Percentiles rank a stretch among this genome's conserved stretches.
Conservation (phyloP, 805 yeast genomes). For the Kodamaea nitidulidarum region DNA sequence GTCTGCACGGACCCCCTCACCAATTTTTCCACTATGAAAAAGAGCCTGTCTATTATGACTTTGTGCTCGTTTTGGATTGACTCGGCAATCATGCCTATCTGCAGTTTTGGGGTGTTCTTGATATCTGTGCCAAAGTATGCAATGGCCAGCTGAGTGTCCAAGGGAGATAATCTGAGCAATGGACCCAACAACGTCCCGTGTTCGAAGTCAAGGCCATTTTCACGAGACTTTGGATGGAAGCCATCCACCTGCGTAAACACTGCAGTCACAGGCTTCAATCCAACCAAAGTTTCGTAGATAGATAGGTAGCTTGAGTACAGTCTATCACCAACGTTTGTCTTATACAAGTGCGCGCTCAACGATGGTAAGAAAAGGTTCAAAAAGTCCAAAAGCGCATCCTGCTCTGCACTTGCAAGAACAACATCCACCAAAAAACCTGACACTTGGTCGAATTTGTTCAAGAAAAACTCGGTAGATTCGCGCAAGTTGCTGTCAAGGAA, state of each 20-base stretch:
- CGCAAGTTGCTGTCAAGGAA: constrained; percentile 40
- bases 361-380: constrained; percentile 49
- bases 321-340: constrained; percentile 46
- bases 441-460: constrained; percentile 17
- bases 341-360: constrained; percentile 34
- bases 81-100: constrained; percentile 48
- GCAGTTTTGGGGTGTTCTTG: constrained; percentile 24
- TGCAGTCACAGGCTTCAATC: constrained; percentile 59
- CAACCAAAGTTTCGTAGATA: constrained; percentile 53
- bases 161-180: constrained; percentile 69
- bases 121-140: constrained; percentile 38
- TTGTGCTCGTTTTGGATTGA: constrained; percentile 63
- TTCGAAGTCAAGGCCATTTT: constrained; percentile 53
- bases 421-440: constrained; percentile 51
- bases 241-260: constrained; percentile 53
- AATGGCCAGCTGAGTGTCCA: constrained; percentile 48
- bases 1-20: constrained; percentile 69
- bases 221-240: constrained; percentile 41
- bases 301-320: constrained; percentile 52
- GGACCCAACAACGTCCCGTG: constrained; percentile 70
- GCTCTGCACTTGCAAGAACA: constrained; percentile 52
- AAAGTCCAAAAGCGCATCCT: constrained; percentile 61
- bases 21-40: constrained; percentile 65
- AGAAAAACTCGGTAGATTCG: constrained; percentile 21
- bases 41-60: constrained; percentile 57